Evolutionary conservation across 192 early-diverging fungal genomes (phyloP).

Genomic region (Phycomyces blakesleeanus): DNA sequence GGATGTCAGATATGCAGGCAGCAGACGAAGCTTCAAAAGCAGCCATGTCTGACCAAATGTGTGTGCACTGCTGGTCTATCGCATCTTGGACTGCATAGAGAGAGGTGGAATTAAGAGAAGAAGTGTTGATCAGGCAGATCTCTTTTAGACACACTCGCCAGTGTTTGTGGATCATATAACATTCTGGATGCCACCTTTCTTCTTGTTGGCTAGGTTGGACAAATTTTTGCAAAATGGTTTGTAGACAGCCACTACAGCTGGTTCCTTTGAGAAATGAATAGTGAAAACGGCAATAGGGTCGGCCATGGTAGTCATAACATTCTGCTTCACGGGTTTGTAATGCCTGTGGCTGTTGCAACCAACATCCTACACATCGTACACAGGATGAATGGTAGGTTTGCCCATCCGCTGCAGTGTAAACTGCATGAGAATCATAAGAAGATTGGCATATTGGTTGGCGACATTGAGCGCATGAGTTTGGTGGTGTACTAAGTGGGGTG

Average conservation of each 20-base stretch:
- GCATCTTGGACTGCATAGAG: constrained; percentile 46
- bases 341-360: not conserved
- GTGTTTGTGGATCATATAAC: constrained; percentile 85
- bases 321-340: constrained; percentile 22
- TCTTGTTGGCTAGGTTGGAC: constrained; percentile 65
- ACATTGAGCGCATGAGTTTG: constrained; percentile 4
- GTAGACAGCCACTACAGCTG: constrained; percentile 78
- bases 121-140: not conserved
- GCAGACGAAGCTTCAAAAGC: constrained; percentile 86
- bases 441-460: constrained; percentile 5
- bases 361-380: constrained; percentile 12
- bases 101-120: not conserved
- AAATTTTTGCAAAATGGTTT: constrained; percentile 76
- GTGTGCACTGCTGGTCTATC: constrained; percentile 84
- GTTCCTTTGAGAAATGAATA: constrained; percentile 71
- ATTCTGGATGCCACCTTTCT: constrained; percentile 83
- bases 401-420: not conserved
- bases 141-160: too few species aligned
- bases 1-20: constrained; percentile 83
- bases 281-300: constrained; percentile 78
- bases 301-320: constrained; percentile 78
- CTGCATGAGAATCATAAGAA: not conserved
- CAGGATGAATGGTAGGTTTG: constrained; percentile 5
- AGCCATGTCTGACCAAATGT: constrained; percentile 77
- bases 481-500: not conserved